Percentiles rank a stretch among this genome's conserved stretches.
Conservation (phyloP, 176 grass and related monocot genomes). For the Raddia guianensis region DNA sequence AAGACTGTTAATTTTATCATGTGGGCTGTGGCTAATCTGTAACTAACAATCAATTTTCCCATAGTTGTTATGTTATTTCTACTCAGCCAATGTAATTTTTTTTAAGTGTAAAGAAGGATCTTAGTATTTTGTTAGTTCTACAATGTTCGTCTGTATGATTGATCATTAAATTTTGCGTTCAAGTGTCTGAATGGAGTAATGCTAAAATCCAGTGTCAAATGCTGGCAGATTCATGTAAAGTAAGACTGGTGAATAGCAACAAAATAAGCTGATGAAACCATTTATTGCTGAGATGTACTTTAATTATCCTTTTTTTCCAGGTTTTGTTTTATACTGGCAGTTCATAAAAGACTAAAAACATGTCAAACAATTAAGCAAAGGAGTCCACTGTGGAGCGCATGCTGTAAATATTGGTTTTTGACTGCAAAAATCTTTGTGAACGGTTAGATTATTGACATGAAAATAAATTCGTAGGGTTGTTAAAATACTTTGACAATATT, state of each 20-base stretch:
- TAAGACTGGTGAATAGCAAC: neutral
- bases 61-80: neutral
- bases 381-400: neutral
- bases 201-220: neutral
- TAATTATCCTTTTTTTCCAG: neutral
- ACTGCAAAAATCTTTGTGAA: neutral
- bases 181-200: neutral
- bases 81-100: neutral
- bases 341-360: neutral
- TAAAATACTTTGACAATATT: neutral
- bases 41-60: too few relatives aligned
- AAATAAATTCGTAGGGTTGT: neutral
- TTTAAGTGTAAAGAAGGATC: neutral
- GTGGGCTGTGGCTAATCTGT: too few relatives aligned
- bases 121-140: slow-evolving; percentile 10
- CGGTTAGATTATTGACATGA: neutral
- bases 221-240: neutral
- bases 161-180: neutral
- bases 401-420: neutral
- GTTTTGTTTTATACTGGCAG: neutral
- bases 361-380: neutral
- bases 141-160: neutral
- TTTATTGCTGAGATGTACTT: neutral
- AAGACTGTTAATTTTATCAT: neutral
- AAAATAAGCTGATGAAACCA: neutral